Conservation (phyloP, 164 flowering plant genomes). For the Piper longum region DNA sequence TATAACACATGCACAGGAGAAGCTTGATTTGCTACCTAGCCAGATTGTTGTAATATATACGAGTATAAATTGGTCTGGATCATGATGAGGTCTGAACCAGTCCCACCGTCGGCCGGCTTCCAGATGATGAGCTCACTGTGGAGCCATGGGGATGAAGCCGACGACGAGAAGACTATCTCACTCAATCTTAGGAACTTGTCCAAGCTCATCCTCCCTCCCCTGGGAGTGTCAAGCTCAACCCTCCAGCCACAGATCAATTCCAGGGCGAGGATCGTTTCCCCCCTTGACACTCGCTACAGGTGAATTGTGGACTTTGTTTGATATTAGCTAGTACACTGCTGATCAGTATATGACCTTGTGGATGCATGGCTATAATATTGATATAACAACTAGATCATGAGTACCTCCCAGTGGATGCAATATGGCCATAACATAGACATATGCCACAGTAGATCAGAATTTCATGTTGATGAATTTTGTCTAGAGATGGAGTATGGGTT, state of each 20-base stretch:
- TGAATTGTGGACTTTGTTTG: constrained; percentile 4
- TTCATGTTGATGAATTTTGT: neutral
- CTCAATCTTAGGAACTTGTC: constrained; percentile 39
- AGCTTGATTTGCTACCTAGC: neutral
- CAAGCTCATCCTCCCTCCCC: constrained; percentile 69
- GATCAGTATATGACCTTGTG: neutral
- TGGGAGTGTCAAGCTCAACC: constrained; percentile 37
- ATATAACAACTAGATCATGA: neutral
- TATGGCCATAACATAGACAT: neutral
- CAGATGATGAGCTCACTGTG: neutral
- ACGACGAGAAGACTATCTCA: constrained; percentile 4
- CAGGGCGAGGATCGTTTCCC: constrained; percentile 41
- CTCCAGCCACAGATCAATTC: constrained; percentile 24
- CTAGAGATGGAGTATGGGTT: no score
- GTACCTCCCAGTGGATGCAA: neutral
- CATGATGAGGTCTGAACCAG: neutral
- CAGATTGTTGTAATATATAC: neutral
- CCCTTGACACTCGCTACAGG: constrained; percentile 79
- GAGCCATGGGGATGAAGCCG: neutral
- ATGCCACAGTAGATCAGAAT: neutral
- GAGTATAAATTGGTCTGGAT: neutral
- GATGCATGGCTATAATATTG: neutral
- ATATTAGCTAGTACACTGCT: neutral
- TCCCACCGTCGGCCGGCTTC: neutral
- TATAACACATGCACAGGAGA: neutral